Percentiles rank a stretch among this genome's conserved stretches.
Evolutionary conservation across 257 asterid genomes (phyloP).

Genomic region (Eustoma russellianum): DNA sequence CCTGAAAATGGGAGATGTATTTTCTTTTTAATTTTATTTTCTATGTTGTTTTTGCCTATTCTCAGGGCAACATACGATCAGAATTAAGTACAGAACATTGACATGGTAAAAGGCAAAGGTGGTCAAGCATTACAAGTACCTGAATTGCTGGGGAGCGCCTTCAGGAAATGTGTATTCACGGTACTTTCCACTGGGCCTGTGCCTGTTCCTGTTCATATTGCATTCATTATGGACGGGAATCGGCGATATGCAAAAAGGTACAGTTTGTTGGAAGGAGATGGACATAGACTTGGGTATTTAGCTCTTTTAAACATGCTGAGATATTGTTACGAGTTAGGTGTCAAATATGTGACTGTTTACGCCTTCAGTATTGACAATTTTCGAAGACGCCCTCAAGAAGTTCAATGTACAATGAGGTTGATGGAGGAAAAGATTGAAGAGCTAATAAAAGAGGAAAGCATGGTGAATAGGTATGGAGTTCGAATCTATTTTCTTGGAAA

Average conservation of each 20-base stretch:
- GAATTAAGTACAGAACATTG: too few species aligned
- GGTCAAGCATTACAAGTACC: slow-evolving; percentile 6
- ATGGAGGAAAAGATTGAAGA: slow-evolving; percentile 63
- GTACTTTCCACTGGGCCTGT: slow-evolving; percentile 49
- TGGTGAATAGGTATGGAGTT: slow-evolving; percentile 51
- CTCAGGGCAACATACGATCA: too few species aligned
- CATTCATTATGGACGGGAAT: slow-evolving; percentile 83
- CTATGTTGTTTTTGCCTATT: too few species aligned
- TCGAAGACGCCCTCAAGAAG: slow-evolving; percentile 70
- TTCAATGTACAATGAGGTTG: slow-evolving; percentile 60
- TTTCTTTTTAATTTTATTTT: too few species aligned
- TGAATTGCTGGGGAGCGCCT: slow-evolving; percentile 2
- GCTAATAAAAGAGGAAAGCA: slow-evolving; percentile 42
- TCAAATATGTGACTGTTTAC: slow-evolving; percentile 47
- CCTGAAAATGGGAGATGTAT: too few species aligned
- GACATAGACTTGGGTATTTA: slow-evolving; percentile 47
- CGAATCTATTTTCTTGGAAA: slow-evolving; percentile 57
- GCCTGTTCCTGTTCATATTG: slow-evolving; percentile 64
- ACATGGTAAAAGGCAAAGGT: slow-evolving; percentile 8
- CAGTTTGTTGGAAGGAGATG: slow-evolving; percentile 42
- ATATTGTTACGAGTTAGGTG: slow-evolving; percentile 58
- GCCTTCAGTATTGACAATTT: slow-evolving; percentile 88
- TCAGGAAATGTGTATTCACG: slow-evolving; percentile 17
- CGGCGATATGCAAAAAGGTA: slow-evolving; percentile 61
- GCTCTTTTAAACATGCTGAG: slow-evolving; percentile 54